A percentile compares a stretch with the other conserved stretches of the same genome.
These are phyloP conservation scores for Cladophialophora exuberans DNA, from an alignment of 2,329 filamentous ascomycete species.

Conservation along the genomic window DNA sequence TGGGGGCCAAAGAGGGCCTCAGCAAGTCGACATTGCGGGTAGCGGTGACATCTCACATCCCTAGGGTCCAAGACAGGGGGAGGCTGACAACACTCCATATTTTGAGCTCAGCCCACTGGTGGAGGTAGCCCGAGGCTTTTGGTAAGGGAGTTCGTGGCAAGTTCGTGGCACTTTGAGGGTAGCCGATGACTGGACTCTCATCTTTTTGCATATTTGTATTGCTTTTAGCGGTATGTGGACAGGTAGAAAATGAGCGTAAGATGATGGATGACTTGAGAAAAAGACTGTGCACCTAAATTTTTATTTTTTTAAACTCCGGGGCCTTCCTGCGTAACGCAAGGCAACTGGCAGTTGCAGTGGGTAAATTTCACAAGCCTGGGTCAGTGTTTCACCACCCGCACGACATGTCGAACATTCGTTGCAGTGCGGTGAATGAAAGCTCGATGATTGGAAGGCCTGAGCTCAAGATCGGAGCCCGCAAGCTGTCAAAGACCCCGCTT, in stretches of 20 bases:
- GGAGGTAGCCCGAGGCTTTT: conserved; percentile 3
- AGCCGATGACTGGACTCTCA: no score
- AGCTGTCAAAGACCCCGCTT: conserved; percentile 5
- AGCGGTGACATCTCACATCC: conserved; percentile 12
- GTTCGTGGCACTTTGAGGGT: no score
- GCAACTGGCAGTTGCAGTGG: background rate
- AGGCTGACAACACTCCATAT: conserved; percentile 19
- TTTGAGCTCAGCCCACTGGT: conserved; percentile 13
- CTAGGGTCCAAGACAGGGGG: conserved; percentile 11
- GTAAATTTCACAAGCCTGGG: background rate
- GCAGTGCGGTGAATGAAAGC: background rate
- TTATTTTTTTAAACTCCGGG: no score
- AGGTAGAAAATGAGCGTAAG: no score
- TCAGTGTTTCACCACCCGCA: conserved; percentile 12
- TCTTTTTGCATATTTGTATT: no score
- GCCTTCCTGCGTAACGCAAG: background rate
- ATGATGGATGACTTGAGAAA: conserved; percentile 1
- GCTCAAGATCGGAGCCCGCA: conserved; percentile 1
- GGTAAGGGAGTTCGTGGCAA: conserved; percentile 1
- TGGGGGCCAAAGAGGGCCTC: conserved; percentile 11
- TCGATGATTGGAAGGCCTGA: conserved; percentile 2
- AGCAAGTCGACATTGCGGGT: conserved; percentile 1
- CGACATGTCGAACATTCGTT: background rate
- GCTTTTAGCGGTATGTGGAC: no score
- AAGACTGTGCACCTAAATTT: background rate